Evolutionary conservation across 345 rosid genomes (phyloP).

Genomic region (Syzygium aromaticum): DNA sequence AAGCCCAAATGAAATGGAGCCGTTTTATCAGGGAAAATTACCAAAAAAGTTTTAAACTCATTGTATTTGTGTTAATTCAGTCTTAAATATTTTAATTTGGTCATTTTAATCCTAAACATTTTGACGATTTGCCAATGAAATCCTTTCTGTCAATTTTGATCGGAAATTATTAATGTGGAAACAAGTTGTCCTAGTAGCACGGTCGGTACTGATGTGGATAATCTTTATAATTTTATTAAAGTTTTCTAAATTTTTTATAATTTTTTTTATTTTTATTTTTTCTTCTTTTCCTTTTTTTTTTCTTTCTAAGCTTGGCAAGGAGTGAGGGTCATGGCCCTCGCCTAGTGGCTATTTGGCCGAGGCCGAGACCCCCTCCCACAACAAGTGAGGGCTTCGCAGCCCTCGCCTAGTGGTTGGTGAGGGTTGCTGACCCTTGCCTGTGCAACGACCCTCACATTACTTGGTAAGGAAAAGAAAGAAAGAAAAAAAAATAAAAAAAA

Average conservation of each 20-base stretch:
- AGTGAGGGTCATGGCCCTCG: too few species aligned
- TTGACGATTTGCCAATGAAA: too few species aligned
- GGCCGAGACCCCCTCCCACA: too few species aligned
- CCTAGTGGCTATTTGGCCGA: too few species aligned
- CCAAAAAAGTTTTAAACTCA: too few species aligned
- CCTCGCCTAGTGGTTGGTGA: accelerated
- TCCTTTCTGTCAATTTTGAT: accelerated
- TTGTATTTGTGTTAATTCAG: accelerated
- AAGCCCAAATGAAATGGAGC: neutral
- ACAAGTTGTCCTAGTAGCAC: accelerated
- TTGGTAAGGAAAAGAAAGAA: neutral
- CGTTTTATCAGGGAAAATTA: accelerated
- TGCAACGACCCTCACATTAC: neutral
- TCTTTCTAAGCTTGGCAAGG: too few species aligned
- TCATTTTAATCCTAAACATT: neutral
- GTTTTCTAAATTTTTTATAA: too few species aligned
- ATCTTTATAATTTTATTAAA: too few species aligned
- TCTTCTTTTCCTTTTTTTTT: accelerated
- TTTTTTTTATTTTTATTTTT: too few species aligned
- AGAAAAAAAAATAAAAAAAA: too few species aligned
- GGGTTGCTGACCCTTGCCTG: neutral
- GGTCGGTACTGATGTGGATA: accelerated
- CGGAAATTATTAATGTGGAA: accelerated
- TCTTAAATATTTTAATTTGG: neutral
- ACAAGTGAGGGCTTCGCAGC: too few species aligned